phyloP scores from a whole-genome alignment of 2,329 filamentous ascomycete genomes.

The Penicillium thymicola region DNA sequence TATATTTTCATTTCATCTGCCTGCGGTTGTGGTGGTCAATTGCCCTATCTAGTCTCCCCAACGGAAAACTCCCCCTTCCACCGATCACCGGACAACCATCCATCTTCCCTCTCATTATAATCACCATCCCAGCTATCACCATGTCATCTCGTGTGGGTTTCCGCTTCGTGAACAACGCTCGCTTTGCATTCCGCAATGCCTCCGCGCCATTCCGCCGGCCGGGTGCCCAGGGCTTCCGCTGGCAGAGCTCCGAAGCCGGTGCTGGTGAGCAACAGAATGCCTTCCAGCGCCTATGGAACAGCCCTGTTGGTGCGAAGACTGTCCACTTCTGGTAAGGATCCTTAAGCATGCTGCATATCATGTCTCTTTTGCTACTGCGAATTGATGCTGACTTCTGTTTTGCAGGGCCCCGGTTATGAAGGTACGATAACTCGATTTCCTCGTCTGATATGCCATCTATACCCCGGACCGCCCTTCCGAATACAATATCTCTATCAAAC shows the following conservation, averaged over 20 bases:
- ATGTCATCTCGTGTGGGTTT: slow-evolving; percentile 58
- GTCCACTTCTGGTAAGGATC: slow-evolving; percentile 86
- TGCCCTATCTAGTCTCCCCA: slow-evolving; percentile 1
- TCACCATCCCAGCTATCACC: slow-evolving; percentile 19
- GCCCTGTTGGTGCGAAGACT: slow-evolving; percentile 79
- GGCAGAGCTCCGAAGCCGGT: slow-evolving; percentile 64
- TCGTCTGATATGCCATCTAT: slow-evolving; percentile 1
- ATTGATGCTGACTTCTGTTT: slow-evolving; percentile 15
- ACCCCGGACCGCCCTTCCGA: too few relatives aligned
- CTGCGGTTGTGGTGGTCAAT: slow-evolving; percentile 9
- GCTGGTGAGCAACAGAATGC: slow-evolving; percentile 45
- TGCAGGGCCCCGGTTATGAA: slow-evolving; percentile 90
- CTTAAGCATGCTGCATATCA: background rate
- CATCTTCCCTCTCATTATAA: slow-evolving; percentile 16
- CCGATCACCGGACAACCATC: slow-evolving; percentile 22
- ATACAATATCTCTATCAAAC: background rate
- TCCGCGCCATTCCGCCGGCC: slow-evolving; percentile 54
- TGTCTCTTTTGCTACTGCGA: background rate
- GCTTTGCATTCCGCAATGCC: slow-evolving; percentile 51
- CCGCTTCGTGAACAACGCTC: slow-evolving; percentile 54
- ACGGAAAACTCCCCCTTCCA: slow-evolving; percentile 20
- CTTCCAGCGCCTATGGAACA: slow-evolving; percentile 79
- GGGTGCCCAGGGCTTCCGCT: slow-evolving; percentile 57
- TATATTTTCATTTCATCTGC: background rate
- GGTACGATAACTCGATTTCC: slow-evolving; percentile 41